Evolutionary conservation across 805 yeast species (phyloP), one percentile per base, ranked within the genome.

Genomic region (Candida ascalaphidarum): DNA sequence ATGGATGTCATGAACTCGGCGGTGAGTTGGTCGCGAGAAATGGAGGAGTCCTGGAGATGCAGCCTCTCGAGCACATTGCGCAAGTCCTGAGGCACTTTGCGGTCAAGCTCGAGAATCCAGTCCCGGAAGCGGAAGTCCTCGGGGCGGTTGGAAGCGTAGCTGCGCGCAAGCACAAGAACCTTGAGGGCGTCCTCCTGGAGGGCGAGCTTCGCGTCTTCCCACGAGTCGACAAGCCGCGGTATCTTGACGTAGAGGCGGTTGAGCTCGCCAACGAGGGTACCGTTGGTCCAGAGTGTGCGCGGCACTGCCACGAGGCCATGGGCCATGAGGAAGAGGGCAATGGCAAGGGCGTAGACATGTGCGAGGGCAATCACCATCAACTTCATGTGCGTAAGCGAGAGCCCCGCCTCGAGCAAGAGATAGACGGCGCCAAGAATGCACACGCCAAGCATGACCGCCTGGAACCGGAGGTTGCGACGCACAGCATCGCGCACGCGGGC

Each of bases 311-410:
- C 69, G 27, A 81, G 52, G 0, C 95, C 94, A 49, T 83, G 88
- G 3, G 89, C 82, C 81, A 84, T 75, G 33, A 84, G 56, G 89
- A 92, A 82, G 14, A 81, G 65, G 2, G 89, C 86, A 19, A 84
- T 44, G 2, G 78, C 61, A 44, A 84, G 61, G 0, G 94, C 71
- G 48, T 83, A 84, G 13, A 80, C 75, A 48, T 84, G 92, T 1
- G 92, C 73, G 8, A 81, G 43, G 0, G 92, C 88, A 35, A 84
- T 79, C 12, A 80, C 64, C 53, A 84, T 65, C 17, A 77, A 65
- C 47, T 77, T 79, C 39, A 84, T 52, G 21, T 76, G 73, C 19
- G 58, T 56, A 27, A 76, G 58, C 0, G 69, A 54, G 23, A 77
- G 58, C 0, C 81, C 81, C 14, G 66, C 70, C 30, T 61, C 64